Conservation (phyloP, 2,329 filamentous ascomycete genomes). For the Microdochium bolleyi region DNA sequence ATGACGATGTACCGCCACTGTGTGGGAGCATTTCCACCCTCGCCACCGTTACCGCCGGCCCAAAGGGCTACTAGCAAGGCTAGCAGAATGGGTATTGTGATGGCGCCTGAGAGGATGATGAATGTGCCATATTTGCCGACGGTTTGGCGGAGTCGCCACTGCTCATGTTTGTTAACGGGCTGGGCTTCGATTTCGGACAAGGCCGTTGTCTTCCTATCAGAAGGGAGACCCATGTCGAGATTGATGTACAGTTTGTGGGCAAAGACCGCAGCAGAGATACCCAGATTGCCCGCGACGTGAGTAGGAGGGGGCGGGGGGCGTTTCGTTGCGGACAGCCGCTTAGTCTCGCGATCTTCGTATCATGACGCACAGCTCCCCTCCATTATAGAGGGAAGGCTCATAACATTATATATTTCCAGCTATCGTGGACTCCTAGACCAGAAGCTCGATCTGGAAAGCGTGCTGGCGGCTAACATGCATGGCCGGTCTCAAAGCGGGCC, state of each 20-base stretch:
- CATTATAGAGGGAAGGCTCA: too few species aligned
- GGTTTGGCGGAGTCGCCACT: slow-evolving; percentile 5
- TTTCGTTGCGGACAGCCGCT: too few species aligned
- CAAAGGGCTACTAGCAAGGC: slow-evolving; percentile 11
- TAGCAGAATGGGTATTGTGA: slow-evolving; percentile 8
- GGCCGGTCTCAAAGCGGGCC: too few species aligned
- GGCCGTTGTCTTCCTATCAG: background rate
- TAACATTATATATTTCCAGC: too few species aligned
- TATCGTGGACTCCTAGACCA: too few species aligned
- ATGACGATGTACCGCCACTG: slow-evolving; percentile 12
- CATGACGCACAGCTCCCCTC: too few species aligned
- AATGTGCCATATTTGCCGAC: slow-evolving; percentile 6
- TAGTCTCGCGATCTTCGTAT: too few species aligned
- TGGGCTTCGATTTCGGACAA: background rate
- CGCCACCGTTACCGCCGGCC: slow-evolving; percentile 7
- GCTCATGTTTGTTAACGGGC: background rate
- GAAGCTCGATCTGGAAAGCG: too few species aligned
- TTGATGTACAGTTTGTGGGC: background rate
- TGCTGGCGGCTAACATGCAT: too few species aligned
- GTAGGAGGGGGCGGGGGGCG: too few species aligned
- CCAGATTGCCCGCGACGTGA: too few species aligned
- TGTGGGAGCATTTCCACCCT: slow-evolving; percentile 4
- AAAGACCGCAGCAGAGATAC: too few species aligned
- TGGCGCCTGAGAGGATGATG: slow-evolving; percentile 8
- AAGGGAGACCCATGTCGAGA: background rate